phyloP scores from a whole-genome alignment of 441 rosid species.

The Raphanus hybrid region DNA sequence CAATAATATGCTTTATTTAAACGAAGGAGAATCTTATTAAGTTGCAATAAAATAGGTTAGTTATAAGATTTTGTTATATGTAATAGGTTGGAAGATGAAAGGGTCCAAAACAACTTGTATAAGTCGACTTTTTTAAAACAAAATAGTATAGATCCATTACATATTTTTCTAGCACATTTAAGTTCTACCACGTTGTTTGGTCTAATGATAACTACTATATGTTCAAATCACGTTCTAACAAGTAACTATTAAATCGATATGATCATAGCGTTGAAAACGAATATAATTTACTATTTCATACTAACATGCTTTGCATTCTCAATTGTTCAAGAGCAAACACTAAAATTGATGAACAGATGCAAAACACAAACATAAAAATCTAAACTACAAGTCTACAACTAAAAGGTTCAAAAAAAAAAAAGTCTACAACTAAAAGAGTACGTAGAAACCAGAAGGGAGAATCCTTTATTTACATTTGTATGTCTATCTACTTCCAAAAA shows the following conservation, averaged over 20 bases:
- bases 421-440: slow-evolving; percentile 19
- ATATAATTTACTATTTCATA: background rate
- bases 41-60: too few relatives aligned
- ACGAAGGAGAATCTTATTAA: too few relatives aligned
- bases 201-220: background rate
- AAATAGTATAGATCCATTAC: too few relatives aligned
- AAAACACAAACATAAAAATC: slow-evolving; percentile 40
- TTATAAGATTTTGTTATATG: too few relatives aligned
- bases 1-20: too few relatives aligned
- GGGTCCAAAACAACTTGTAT: too few relatives aligned
- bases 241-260: slow-evolving; percentile 3
- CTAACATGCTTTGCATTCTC: slow-evolving; percentile 2
- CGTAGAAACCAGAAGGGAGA: slow-evolving; percentile 16
- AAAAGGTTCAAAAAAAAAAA: too few relatives aligned
- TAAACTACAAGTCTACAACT: slow-evolving; percentile 23
- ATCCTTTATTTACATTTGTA: slow-evolving; percentile 28
- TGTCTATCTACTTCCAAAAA: slow-evolving; percentile 12
- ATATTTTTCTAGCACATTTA: background rate
- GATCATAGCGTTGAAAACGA: slow-evolving; percentile 2
- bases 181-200: background rate
- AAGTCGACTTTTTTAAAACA: too few relatives aligned
- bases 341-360: slow-evolving; percentile 13
- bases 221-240: slow-evolving; percentile 6
- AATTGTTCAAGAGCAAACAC: slow-evolving; percentile 12
- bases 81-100: too few relatives aligned